phyloP scores from a whole-genome alignment of 208 protist genomes.

The Leishmania tarentolae region DNA sequence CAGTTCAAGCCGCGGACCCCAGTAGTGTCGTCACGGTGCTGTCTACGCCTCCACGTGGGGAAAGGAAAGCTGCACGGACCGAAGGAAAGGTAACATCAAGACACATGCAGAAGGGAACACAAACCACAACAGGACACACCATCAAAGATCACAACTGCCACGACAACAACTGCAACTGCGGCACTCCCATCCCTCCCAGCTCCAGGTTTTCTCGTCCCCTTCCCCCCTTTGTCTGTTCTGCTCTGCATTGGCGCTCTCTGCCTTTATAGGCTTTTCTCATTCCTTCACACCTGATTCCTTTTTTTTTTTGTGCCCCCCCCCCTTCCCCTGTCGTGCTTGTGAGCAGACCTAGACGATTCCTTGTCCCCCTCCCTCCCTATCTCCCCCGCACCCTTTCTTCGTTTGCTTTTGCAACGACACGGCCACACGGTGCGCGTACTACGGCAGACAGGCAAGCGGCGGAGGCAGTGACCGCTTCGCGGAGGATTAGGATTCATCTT shows the following conservation, averaged over 20 bases:
- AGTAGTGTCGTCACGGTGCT: neutral
- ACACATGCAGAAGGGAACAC: neutral
- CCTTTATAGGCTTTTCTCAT: neutral
- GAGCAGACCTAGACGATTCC: neutral
- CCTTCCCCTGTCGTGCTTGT: neutral
- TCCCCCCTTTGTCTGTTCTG: too few relatives aligned
- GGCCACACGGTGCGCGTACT: neutral
- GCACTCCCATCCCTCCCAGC: neutral
- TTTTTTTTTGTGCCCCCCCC: constrained; percentile 3
- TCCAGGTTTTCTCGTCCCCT: neutral
- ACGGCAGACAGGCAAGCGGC: neutral
- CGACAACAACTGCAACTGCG: neutral
- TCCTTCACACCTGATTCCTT: neutral
- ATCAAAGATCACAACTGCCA: neutral
- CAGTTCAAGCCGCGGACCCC: neutral
- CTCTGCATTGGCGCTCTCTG: neutral
- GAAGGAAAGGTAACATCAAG: neutral
- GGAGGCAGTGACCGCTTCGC: neutral
- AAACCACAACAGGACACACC: neutral
- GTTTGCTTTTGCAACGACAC: neutral
- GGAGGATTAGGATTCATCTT: neutral
- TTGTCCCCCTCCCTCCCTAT: neutral
- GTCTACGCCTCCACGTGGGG: neutral
- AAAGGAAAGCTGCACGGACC: neutral
- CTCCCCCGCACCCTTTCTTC: neutral